phyloP scores from a whole-genome alignment of 2,329 filamentous ascomycete genomes.

The Exophiala viscosa region DNA sequence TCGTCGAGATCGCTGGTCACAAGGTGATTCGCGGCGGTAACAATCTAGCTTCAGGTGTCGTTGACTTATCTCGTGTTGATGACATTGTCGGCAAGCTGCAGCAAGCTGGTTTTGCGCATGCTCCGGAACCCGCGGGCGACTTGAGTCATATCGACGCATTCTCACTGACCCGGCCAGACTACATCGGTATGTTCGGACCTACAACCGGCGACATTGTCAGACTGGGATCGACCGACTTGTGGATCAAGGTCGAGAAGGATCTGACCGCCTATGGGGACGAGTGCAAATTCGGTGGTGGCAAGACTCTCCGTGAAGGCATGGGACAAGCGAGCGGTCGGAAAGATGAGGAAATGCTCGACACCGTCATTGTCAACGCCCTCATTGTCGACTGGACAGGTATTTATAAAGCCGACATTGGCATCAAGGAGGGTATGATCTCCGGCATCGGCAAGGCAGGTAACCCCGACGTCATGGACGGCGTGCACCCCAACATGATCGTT shows the following conservation, averaged over 20 bases:
- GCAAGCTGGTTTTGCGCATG: slow-evolving; percentile 72
- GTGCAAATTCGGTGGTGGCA: slow-evolving; percentile 91
- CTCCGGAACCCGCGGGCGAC: slow-evolving; percentile 61
- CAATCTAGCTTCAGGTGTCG: slow-evolving; percentile 65
- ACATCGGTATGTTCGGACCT: slow-evolving; percentile 86
- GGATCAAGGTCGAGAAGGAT: slow-evolving; percentile 86
- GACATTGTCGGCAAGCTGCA: slow-evolving; percentile 66
- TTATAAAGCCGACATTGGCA: slow-evolving; percentile 93
- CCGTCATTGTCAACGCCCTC: slow-evolving; percentile 84
- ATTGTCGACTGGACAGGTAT: slow-evolving; percentile 90
- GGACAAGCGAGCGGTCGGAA: slow-evolving; percentile 77
- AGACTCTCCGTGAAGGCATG: slow-evolving; percentile 92
- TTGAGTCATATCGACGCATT: slow-evolving; percentile 57
- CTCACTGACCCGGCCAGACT: slow-evolving; percentile 72
- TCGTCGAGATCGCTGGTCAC: slow-evolving; percentile 82
- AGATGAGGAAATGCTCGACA: slow-evolving; percentile 71
- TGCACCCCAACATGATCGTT: slow-evolving; percentile 72
- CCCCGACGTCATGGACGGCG: slow-evolving; percentile 93
- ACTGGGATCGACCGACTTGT: slow-evolving; percentile 79
- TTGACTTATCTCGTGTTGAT: slow-evolving; percentile 61
- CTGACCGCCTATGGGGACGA: slow-evolving; percentile 84
- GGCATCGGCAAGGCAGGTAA: slow-evolving; percentile 94
- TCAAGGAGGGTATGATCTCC: slow-evolving; percentile 80
- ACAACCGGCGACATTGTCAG: slow-evolving; percentile 83
- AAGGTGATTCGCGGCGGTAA: slow-evolving; percentile 83